Evolutionary conservation across 192 early-diverging fungal species (phyloP).

Genomic region (Dispira simplex): DNA sequence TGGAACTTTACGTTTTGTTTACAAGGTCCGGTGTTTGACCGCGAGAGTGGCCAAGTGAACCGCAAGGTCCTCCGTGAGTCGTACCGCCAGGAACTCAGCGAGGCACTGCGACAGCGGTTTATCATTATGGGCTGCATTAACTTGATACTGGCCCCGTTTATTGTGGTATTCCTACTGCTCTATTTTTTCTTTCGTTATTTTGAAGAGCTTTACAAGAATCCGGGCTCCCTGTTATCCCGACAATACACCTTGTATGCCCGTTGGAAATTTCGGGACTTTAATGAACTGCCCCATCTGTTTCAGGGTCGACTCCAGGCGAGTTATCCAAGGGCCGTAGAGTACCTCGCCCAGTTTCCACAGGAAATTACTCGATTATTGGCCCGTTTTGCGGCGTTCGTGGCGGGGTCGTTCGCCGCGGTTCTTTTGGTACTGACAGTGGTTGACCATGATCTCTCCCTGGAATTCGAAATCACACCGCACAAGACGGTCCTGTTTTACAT

Average conservation of each 20-base stretch:
- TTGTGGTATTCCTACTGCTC: conserved; percentile 61
- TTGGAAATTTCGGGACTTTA: conserved; percentile 95
- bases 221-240: conserved; percentile 61
- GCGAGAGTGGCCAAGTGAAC: conserved; percentile 53
- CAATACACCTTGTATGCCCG: conserved; percentile 71
- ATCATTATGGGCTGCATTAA: conserved; percentile 77
- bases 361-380: conserved; percentile 61
- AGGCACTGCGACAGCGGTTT: conserved; percentile 63
- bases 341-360: conserved; percentile 84
- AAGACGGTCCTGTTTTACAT: conserved; percentile 89
- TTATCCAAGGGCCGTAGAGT: conserved; percentile 58
- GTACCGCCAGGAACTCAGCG: conserved; percentile 42
- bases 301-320: conserved; percentile 54
- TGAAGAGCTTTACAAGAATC: conserved; percentile 72
- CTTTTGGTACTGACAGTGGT: conserved; percentile 66
- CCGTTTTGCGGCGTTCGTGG: conserved; percentile 76
- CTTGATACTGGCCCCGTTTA: conserved; percentile 73
- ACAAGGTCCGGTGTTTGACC: conserved; percentile 77
- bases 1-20: conserved; percentile 86
- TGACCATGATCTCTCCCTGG: conserved; percentile 73
- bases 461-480: conserved; percentile 82
- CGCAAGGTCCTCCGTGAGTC: conserved; percentile 65
- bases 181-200: conserved; percentile 89
- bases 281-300: conserved; percentile 90
- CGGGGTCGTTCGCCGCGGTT: conserved; percentile 77